These are phyloP conservation scores for Debaryomyces hansenii DNA, from an alignment of 805 yeast species.

Conservation along the genomic window DNA sequence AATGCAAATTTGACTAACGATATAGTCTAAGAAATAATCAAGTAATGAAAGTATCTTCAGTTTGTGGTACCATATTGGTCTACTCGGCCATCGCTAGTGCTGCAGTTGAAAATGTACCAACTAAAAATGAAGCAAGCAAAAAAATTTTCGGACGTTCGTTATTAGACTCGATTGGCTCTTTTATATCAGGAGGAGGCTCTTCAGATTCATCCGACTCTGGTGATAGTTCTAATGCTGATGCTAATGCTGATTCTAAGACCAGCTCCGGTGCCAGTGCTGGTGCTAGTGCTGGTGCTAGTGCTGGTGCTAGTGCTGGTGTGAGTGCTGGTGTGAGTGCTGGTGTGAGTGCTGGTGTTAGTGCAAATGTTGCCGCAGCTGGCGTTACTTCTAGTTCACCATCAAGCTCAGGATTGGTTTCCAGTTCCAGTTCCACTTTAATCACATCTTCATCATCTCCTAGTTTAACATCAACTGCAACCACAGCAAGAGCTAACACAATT, in stretches of 20 bases:
- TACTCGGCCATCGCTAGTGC: slow-evolving; percentile 22
- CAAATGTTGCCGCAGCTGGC: background rate
- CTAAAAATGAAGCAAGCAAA: slow-evolving; percentile 8
- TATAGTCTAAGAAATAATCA: background rate
- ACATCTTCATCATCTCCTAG: background rate
- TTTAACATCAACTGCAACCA: background rate
- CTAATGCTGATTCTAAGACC: slow-evolving; percentile 4
- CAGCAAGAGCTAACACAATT: background rate
- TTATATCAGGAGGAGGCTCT: background rate
- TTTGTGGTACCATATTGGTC: slow-evolving; percentile 22
- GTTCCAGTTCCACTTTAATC: slow-evolving; percentile 5
- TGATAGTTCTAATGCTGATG: background rate
- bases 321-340: background rate
- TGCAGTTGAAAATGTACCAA: slow-evolving; percentile 9
- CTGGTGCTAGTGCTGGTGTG: background rate
- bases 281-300: background rate
- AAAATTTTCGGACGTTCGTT: slow-evolving; percentile 9
- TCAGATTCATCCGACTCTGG: slow-evolving; percentile 3
- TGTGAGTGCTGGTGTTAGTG: background rate
- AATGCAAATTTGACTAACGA: slow-evolving; percentile 7
- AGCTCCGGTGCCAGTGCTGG: background rate
- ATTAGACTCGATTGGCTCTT: slow-evolving; percentile 1
- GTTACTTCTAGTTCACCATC: slow-evolving; percentile 10
- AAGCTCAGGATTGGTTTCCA: slow-evolving; percentile 3
- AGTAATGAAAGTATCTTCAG: slow-evolving; percentile 24